Evolutionary conservation across 306 rosid genomes (phyloP), one percentile per base, ranked within the genome.

Genomic region (Cicer judaicum): DNA sequence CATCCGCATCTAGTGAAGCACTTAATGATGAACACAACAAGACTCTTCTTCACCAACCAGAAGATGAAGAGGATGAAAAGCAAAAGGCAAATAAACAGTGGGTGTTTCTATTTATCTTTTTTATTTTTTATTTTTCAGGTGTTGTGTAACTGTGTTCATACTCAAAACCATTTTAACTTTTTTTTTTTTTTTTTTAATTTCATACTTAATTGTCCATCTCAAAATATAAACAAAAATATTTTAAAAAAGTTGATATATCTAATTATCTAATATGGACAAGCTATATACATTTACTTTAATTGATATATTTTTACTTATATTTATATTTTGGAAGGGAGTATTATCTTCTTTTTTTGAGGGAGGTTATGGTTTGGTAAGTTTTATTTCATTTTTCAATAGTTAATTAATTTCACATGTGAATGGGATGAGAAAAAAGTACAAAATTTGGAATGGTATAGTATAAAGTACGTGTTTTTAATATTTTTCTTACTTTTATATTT

Each of bases 1-100:
- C 98, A 1, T 91, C 97, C 0, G 82, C 89, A 0, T 89, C 98
- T 0, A 87, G 92, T 50, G 96, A 91, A 48, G 85, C 95, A 3
- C 19, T 81, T 14, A 85, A 82, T 55, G 93, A 85, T 42, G 92
- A 91, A 60, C 89, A 41, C 8, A 81, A 80, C 19, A 80, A 75
- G 73, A 67, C 72, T 70, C 0, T 9, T 13, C 74, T 72, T 4
- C 76, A 83, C 63, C 86, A 81, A 69, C 75, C 19, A 1, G 65
- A 39, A 1, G 66, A 77, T 1, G 73, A 53, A 4, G 49, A 65
- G 5, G 65, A 68, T 47, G 81, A 80, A 56, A 85, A 18, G 4
- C 78, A 70, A 1, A 86, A 83, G 76, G 67, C 84, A 70, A 85
- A 83, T 42, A 88, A 85, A 81, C 84, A 48, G 99, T 94, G 72